These are phyloP conservation scores for Lipomyces japonicus DNA, from an alignment of 805 yeast genomes.

Conservation along the genomic window DNA sequence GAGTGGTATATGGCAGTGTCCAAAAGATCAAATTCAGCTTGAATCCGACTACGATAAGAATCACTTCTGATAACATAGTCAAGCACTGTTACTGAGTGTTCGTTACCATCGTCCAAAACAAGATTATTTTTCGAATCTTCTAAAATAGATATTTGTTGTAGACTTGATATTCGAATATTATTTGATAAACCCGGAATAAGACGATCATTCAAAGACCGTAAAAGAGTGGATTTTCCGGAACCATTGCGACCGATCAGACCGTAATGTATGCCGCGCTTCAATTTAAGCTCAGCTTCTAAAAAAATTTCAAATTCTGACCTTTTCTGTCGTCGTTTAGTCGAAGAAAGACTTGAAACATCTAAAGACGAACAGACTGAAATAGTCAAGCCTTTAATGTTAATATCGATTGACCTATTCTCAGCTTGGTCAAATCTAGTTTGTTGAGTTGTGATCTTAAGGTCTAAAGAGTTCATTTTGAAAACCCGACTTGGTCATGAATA, in stretches of 20 bases:
- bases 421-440: conserved; percentile 1
- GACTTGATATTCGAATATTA: background rate
- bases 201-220: background rate
- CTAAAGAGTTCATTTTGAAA: too few species aligned
- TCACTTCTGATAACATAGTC: background rate
- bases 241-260: conserved; percentile 3
- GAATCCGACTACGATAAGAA: background rate
- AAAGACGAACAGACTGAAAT: background rate
- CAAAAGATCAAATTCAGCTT: background rate
- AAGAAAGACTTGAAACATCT: background rate
- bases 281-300: background rate
- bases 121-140: background rate
- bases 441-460: too few species aligned
- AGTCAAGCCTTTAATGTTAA: conserved; percentile 1
- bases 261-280: background rate
- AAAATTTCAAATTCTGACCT: background rate
- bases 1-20: background rate
- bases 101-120: background rate
- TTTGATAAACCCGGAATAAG: conserved; percentile 2
- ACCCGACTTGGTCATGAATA: too few species aligned
- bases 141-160: background rate
- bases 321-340: background rate
- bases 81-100: background rate
- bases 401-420: background rate
- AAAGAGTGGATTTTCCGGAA: background rate